phyloP scores from a whole-genome alignment of 306 rosid species.

The Ormosia emarginata region DNA sequence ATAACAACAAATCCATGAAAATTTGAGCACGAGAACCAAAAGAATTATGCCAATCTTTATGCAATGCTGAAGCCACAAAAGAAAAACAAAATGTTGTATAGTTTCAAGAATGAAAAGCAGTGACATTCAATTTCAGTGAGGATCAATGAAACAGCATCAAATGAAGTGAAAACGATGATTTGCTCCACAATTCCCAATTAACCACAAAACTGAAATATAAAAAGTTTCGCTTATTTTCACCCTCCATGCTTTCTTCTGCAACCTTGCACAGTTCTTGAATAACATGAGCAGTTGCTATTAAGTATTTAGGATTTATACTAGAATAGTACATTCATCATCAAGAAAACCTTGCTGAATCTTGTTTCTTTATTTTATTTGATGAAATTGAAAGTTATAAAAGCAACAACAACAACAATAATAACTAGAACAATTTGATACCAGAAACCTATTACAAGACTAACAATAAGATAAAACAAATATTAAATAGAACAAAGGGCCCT shows the following conservation, averaged over 20 bases:
- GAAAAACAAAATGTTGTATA: background rate
- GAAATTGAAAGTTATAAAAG: background rate
- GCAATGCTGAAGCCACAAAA: conserved; percentile 6
- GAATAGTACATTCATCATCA: background rate
- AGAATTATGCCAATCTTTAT: background rate
- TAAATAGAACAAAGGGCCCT: background rate
- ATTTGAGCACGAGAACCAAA: background rate
- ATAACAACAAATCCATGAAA: background rate
- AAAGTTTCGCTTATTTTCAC: background rate
- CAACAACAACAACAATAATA: no score
- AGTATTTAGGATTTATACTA: background rate
- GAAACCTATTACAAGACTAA: conserved; percentile 1
- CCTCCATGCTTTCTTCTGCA: background rate
- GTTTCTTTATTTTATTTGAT: background rate
- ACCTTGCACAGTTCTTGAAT: background rate
- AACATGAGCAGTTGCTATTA: background rate
- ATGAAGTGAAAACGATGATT: background rate
- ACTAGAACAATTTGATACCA: background rate
- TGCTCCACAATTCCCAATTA: background rate
- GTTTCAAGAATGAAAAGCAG: conserved; percentile 6
- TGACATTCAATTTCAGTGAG: background rate
- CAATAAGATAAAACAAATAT: conserved; percentile 6
- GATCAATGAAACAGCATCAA: background rate
- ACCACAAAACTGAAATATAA: background rate
- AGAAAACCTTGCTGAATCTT: background rate